A percentile compares a stretch with the other conserved stretches of the same genome.
Conservation (phyloP, 352 stramenopile species). For the Globisporangium splendens region DNA sequence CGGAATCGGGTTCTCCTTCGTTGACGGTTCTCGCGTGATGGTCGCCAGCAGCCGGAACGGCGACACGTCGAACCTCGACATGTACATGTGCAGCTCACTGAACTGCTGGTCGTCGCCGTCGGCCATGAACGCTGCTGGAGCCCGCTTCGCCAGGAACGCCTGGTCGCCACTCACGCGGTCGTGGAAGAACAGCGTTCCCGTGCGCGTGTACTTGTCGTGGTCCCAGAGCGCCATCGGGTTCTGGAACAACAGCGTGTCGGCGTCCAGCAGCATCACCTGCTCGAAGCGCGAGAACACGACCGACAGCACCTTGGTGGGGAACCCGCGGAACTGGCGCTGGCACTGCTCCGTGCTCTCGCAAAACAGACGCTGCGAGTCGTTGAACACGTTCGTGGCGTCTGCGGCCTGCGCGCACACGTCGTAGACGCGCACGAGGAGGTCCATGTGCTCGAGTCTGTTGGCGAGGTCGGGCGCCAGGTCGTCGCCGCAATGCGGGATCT, state of each 20-base stretch:
- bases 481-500: conserved; percentile 53
- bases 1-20: neutral
- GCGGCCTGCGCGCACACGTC: conserved; percentile 51
- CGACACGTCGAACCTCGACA: conserved; percentile 46
- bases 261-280: conserved; percentile 75
- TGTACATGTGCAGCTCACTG: conserved; percentile 42
- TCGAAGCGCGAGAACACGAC: conserved; percentile 63
- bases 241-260: conserved; percentile 65
- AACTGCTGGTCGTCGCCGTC: conserved; percentile 15
- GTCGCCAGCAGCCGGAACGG: conserved; percentile 33
- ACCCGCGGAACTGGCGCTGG: conserved; percentile 44
- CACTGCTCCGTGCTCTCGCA: conserved; percentile 41
- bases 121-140: neutral
- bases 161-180: conserved; percentile 38
- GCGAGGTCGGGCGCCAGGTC: conserved; percentile 41
- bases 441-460: conserved; percentile 23
- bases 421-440: conserved; percentile 58
- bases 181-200: conserved; percentile 59
- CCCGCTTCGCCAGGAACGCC: conserved; percentile 37
- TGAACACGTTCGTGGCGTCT: conserved; percentile 19
- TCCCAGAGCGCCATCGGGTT: conserved; percentile 54
- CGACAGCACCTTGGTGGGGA: conserved; percentile 60
- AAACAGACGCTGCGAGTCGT: conserved; percentile 38
- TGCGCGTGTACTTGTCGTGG: conserved; percentile 39
- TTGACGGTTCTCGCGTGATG: conserved; percentile 18